phyloP scores from a whole-genome alignment of 306 rosid genomes.

The Dryas octopetala region DNA sequence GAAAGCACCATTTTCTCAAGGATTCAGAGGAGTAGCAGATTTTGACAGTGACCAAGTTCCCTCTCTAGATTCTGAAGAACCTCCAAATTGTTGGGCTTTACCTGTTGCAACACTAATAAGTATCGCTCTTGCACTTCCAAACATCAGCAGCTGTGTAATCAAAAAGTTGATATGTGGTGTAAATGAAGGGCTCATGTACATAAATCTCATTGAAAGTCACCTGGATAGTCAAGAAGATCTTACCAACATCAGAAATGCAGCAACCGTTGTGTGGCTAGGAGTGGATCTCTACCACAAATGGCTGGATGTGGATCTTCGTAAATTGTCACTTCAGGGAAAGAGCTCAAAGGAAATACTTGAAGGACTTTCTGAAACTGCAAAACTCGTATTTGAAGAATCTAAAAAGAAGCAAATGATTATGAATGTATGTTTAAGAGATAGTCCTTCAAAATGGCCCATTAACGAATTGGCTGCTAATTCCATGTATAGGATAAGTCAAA shows the following conservation, averaged over 20 bases:
- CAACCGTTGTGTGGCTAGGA: constrained; percentile 64
- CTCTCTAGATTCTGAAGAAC: constrained; percentile 47
- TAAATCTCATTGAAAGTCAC: constrained; percentile 45
- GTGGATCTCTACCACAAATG: constrained; percentile 69
- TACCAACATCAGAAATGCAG: constrained; percentile 48
- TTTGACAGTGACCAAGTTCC: constrained; percentile 58
- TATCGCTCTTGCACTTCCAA: constrained; percentile 68
- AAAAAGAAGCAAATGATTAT: constrained; percentile 18
- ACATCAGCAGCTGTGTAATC: constrained; percentile 26
- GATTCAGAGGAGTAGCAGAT: constrained; percentile 55
- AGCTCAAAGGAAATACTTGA: constrained; percentile 50
- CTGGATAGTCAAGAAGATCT: constrained; percentile 49
- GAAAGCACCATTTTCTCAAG: constrained; percentile 46
- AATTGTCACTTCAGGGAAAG: constrained; percentile 47
- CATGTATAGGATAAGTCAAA: constrained; percentile 75
- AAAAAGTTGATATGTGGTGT: constrained; percentile 43
- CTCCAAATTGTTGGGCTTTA: constrained; percentile 76
- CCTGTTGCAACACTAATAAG: constrained; percentile 72
- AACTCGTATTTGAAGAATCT: constrained; percentile 36
- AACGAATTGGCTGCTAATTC: constrained; percentile 59
- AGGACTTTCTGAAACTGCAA: constrained; percentile 53
- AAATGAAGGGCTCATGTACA: constrained; percentile 55
- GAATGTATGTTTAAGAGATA: constrained; percentile 33
- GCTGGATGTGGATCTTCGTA: constrained; percentile 62
- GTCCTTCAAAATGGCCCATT: constrained; percentile 65